Percentiles rank a stretch among this genome's conserved stretches.
Conservation (phyloP, 2,329 filamentous ascomycete genomes). For the Trichophyton equinum region DNA sequence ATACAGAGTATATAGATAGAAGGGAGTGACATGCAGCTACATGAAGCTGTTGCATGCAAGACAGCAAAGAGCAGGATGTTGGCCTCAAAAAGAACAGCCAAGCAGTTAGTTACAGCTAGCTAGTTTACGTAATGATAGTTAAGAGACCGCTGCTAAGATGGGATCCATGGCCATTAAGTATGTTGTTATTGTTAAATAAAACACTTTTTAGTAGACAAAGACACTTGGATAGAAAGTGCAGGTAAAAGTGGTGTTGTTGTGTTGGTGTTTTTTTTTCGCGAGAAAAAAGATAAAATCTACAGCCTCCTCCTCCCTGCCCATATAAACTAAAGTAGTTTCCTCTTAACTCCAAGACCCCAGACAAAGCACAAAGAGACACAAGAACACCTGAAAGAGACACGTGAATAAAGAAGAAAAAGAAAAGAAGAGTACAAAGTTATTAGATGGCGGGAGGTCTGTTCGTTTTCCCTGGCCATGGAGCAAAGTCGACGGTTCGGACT, state of each 20-base stretch:
- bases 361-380: background rate
- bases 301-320: background rate
- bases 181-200: background rate
- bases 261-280: too few species aligned
- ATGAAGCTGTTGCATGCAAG: too few species aligned
- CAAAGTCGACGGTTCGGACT: background rate
- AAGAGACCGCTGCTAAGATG: background rate
- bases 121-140: background rate
- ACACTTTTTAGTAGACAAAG: constrained; percentile 15
- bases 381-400: background rate
- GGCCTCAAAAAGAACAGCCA: too few species aligned
- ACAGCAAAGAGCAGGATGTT: too few species aligned
- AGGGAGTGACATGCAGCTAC: too few species aligned
- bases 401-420: background rate
- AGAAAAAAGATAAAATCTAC: background rate
- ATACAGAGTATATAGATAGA: too few species aligned
- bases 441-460: background rate
- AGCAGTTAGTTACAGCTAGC: too few species aligned
- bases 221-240: background rate
- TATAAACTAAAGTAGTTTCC: too few species aligned
- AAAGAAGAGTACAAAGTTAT: background rate
- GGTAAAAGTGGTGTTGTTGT: background rate
- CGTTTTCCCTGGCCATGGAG: background rate
- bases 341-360: background rate
- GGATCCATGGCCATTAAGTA: background rate